Percentiles rank a stretch among this genome's conserved stretches.
phyloP scores from a whole-genome alignment of 2,329 filamentous ascomycete species.

The Aspergillus sp. region DNA sequence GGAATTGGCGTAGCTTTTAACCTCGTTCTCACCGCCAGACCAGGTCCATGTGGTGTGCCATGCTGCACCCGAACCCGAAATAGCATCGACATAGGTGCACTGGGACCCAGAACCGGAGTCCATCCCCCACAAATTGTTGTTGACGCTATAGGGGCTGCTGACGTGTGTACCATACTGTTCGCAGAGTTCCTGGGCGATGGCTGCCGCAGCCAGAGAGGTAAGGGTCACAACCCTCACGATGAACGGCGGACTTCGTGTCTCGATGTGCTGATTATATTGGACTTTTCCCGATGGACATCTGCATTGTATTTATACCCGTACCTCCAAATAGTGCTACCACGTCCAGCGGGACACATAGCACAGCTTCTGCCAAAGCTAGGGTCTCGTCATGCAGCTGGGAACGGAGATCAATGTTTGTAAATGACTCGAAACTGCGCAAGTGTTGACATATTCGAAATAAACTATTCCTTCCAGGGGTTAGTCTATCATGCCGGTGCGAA shows the following conservation, averaged over 20 bases:
- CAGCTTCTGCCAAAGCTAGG: no score
- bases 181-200: conserved; percentile 8
- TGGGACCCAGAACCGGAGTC: conserved; percentile 36
- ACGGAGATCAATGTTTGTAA: no score
- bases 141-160: conserved; percentile 44
- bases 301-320: no score
- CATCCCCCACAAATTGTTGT: conserved; percentile 52
- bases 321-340: no score
- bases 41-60: conserved; percentile 47
- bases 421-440: no score
- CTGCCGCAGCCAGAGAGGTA: background rate
- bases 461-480: no score
- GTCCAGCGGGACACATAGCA: no score
- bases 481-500: no score
- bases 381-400: no score
- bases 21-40: conserved; percentile 33
- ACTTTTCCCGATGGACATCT: no score
- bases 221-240: background rate
- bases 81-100: conserved; percentile 38
- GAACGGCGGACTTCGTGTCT: background rate
- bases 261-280: background rate
- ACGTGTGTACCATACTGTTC: conserved; percentile 31
- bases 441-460: no score
- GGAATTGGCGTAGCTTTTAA: conserved; percentile 45
- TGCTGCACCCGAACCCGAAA: conserved; percentile 27